Evolutionary conservation across 106 monocot species (phyloP).

Genomic region (Ottelia alismoides): DNA sequence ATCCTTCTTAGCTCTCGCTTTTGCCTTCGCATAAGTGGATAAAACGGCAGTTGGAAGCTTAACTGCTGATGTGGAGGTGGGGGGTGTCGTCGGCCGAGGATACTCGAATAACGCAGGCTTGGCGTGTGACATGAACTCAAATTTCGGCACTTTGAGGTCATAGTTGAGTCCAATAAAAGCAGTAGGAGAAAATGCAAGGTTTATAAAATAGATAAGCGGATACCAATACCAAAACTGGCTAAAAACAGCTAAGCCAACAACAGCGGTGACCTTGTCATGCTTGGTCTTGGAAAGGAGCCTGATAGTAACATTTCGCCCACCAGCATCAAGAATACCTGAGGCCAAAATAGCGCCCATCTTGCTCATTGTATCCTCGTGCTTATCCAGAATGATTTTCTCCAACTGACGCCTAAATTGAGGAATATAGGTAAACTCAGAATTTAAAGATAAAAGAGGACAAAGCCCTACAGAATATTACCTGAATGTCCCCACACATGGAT

Average conservation of each 20-base stretch:
- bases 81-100: conserved; percentile 58
- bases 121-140: conserved; percentile 89
- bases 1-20: conserved; percentile 84
- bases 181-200: conserved; percentile 85
- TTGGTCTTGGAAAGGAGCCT: conserved; percentile 81
- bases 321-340: conserved; percentile 97
- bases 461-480: conserved; percentile 30
- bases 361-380: conserved; percentile 99
- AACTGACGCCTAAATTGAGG: conserved; percentile 52
- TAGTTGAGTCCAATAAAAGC: conserved; percentile 93
- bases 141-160: conserved; percentile 93
- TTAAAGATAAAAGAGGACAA: neutral
- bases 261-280: conserved; percentile 85
- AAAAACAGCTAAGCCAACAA: conserved; percentile 96
- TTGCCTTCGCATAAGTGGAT: conserved; percentile 88
- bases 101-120: conserved; percentile 95
- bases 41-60: conserved; percentile 85
- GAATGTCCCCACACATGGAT: conserved; percentile 87
- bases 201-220: conserved; percentile 92
- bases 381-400: conserved; percentile 98
- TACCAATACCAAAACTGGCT: conserved; percentile 99
- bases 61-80: conserved; percentile 46
- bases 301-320: conserved; percentile 93
- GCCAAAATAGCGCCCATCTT: conserved; percentile 99
- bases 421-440: neutral